Evolutionary conservation across 257 asterid genomes (phyloP).

Genomic region (Solanum lycopersicoides): DNA sequence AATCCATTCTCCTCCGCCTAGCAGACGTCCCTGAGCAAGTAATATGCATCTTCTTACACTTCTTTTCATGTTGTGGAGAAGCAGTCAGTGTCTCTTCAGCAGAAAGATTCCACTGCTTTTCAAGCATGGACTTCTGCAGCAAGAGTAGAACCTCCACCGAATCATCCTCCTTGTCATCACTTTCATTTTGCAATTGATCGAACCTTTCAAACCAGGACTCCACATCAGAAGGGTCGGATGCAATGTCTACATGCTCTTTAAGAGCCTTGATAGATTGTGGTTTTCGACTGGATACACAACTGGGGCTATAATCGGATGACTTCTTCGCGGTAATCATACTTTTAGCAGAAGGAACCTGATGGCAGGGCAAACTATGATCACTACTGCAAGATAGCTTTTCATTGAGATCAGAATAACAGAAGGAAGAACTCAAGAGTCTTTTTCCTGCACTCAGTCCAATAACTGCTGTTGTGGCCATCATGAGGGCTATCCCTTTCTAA

Average conservation of each 20-base stretch:
- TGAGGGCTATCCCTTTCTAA: constrained; percentile 7
- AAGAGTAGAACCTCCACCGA: constrained; percentile 65
- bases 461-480: constrained; percentile 74
- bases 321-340: constrained; percentile 28
- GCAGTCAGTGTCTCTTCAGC: constrained; percentile 5
- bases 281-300: constrained; percentile 20
- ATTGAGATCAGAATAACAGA: constrained; percentile 45
- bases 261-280: neutral
- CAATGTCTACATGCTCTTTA: constrained; percentile 28
- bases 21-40: constrained; percentile 68
- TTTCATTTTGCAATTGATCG: constrained; percentile 11
- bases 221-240: constrained; percentile 19
- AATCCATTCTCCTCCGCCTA: constrained; percentile 58
- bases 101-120: constrained; percentile 85
- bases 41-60: constrained; percentile 23
- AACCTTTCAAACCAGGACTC: constrained; percentile 25
- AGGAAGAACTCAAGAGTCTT: constrained; percentile 41
- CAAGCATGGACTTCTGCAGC: constrained; percentile 83
- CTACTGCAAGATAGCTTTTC: constrained; percentile 38
- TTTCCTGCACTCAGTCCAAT: constrained; percentile 68
- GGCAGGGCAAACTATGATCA: constrained; percentile 11
- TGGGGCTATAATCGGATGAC: constrained; percentile 13
- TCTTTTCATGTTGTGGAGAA: constrained; percentile 1
- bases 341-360: constrained; percentile 23
- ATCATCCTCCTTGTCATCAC: neutral